A percentile compares a stretch with the other conserved stretches of the same genome.
Conservation (phyloP, 2,329 filamentous ascomycete genomes). For the Chaetomium globosum region DNA sequence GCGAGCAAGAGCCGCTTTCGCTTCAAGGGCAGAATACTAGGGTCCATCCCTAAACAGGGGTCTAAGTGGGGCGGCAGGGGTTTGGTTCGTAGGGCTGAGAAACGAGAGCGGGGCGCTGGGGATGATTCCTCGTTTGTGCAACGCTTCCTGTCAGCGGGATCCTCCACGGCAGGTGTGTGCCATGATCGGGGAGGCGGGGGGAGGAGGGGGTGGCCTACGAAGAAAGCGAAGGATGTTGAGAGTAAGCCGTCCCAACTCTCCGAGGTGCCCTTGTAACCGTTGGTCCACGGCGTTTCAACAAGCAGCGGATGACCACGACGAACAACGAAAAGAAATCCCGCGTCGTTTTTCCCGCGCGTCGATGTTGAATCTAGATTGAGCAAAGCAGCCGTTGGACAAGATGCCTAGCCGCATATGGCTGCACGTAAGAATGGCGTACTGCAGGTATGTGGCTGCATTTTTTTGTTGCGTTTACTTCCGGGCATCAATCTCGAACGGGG, state of each 20-base stretch:
- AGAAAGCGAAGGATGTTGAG: not conserved
- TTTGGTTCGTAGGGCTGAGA: slow-evolving; percentile 26
- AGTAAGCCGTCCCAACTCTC: slow-evolving; percentile 23
- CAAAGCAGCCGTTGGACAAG: slow-evolving; percentile 9
- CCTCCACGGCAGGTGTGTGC: not conserved
- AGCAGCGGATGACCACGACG: not conserved
- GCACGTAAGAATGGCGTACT: slow-evolving; percentile 19
- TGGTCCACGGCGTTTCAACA: not conserved
- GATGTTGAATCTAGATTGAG: not conserved
- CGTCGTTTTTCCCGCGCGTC: not conserved
- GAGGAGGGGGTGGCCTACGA: not conserved
- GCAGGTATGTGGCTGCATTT: not conserved
- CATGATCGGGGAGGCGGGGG: not conserved
- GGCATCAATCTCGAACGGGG: not conserved
- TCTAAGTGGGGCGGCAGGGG: slow-evolving; percentile 6
- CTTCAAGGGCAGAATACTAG: not conserved
- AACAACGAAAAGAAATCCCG: not conserved
- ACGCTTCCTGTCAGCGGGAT: slow-evolving; percentile 20
- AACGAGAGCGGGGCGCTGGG: slow-evolving; percentile 11
- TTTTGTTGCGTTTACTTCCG: not conserved
- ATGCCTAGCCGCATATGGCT: not conserved
- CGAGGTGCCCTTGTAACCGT: not conserved
- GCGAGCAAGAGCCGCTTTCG: slow-evolving; percentile 2
- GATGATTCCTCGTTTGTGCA: slow-evolving; percentile 18
- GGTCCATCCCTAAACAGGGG: not conserved